Evolutionary conservation across 2,329 filamentous ascomycete genomes (phyloP), one percentile per base, ranked within the genome.

Genomic region (Diaporthe sp.): DNA sequence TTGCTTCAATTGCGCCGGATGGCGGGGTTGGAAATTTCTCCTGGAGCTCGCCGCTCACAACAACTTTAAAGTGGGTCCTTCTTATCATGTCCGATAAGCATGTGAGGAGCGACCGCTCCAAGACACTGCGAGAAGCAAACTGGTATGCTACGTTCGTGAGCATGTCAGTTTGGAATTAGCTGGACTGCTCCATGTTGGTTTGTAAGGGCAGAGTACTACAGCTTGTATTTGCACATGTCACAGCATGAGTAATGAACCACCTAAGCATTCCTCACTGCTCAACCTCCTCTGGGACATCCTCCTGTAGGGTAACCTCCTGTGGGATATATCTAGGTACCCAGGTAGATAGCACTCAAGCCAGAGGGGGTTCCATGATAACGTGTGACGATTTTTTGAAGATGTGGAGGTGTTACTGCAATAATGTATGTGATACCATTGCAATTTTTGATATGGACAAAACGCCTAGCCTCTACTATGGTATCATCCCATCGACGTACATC

Each of bases 381-480:
- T n/a, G n/a, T n/a, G n/a, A n/a, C n/a, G n/a, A n/a, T n/a, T n/a
- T n/a, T n/a, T n/a, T n/a, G n/a, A n/a, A n/a, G n/a, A n/a, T n/a
- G n/a, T n/a, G n/a, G n/a, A n/a, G n/a, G n/a, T n/a, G n/a, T n/a
- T n/a, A n/a, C n/a, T n/a, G n/a, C n/a, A n/a, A n/a, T n/a, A n/a
- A n/a, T n/a, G n/a, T n/a, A n/a, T n/a, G n/a, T n/a, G n/a, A 71
- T 44, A 73, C 65, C 71, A 55, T 44, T 22, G 27, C 47, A n/a
- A 50, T 17, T 56, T 30, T 25, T 66, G 25, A 73, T 75, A 72
- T 69, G 37, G 74, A 71, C 74, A 71, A n/a, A 75, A 74, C 72
- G 74, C 71, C 74, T 68, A 65, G 74, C 74, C 74, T 75, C 74
- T 86, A 88, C 85, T 86, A 83, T 78, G 77, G 76, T 79, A 78